A percentile compares a stretch with the other conserved stretches of the same genome.
Evolutionary conservation across 2,329 filamentous ascomycete genomes (phyloP).

Genomic region (Neoarthrinium moseri): DNA sequence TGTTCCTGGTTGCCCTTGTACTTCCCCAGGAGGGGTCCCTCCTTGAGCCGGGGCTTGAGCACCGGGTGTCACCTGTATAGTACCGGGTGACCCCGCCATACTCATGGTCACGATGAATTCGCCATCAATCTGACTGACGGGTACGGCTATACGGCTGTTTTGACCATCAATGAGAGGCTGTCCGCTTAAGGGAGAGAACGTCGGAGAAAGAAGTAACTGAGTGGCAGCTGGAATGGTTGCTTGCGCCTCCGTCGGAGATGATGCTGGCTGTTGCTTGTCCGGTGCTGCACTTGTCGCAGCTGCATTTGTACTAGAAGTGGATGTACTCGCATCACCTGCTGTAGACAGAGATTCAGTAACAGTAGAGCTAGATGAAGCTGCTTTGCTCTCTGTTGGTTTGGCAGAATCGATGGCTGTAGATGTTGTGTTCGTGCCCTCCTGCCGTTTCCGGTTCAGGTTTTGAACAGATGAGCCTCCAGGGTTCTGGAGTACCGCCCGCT

Average conservation of each 20-base stretch:
- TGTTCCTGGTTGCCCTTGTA: background rate
- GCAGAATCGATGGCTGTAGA: background rate
- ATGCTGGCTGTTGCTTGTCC: constrained; percentile 11
- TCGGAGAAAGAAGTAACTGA: constrained; percentile 18
- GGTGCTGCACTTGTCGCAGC: background rate
- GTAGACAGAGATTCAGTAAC: too few relatives aligned
- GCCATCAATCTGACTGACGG: constrained; percentile 18
- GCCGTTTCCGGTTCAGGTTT: background rate
- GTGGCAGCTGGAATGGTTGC: constrained; percentile 14
- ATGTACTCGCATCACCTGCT: background rate
- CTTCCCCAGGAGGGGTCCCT: background rate
- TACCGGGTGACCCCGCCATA: constrained; percentile 9
- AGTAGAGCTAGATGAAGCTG: background rate
- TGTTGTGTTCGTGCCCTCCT: background rate
- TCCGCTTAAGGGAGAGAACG: constrained; percentile 16
- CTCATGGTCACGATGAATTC: constrained; percentile 21
- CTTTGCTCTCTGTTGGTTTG: background rate
- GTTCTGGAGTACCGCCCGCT: constrained; percentile 18
- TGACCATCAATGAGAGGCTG: constrained; percentile 17
- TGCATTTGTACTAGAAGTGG: background rate
- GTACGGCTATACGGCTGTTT: constrained; percentile 17
- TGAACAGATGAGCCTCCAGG: constrained; percentile 15
- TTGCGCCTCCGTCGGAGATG: constrained; percentile 3
- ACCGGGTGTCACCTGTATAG: background rate
- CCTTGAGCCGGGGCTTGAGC: background rate